A percentile compares a stretch with the other conserved stretches of the same genome.
These are phyloP conservation scores for Gloeopeniophorella convolvens DNA, from an alignment of 768 basidiomycete genomes.

Conservation along the genomic window DNA sequence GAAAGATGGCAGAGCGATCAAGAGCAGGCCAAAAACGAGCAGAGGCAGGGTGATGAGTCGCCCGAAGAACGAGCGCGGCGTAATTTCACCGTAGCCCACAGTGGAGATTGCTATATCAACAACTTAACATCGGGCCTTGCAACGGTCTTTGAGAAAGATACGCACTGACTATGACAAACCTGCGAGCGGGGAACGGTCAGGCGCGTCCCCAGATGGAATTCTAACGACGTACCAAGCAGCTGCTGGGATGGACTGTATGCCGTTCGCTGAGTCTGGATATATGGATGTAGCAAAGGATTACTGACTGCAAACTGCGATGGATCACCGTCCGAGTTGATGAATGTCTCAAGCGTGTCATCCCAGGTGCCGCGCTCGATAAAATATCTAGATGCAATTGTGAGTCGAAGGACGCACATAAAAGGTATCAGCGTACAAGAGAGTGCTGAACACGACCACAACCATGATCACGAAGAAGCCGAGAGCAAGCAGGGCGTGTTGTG, in stretches of 20 bases:
- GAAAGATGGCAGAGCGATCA: constrained; percentile 88
- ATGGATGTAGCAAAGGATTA: background rate
- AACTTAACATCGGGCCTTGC: background rate
- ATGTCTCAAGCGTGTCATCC: constrained; percentile 74
- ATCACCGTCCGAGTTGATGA: constrained; percentile 81
- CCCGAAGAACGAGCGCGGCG: constrained; percentile 82
- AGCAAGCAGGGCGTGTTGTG: constrained; percentile 80
- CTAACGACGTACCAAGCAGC: constrained; percentile 60
- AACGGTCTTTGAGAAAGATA: constrained; percentile 21
- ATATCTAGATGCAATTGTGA: constrained; percentile 41
- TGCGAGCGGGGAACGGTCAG: constrained; percentile 15
- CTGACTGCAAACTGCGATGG: constrained; percentile 70
- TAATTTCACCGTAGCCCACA: constrained; percentile 89
- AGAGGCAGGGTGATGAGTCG: constrained; percentile 81
- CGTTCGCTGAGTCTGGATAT: background rate
- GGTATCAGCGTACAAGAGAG: constrained; percentile 46
- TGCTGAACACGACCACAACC: constrained; percentile 84
- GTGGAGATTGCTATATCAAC: constrained; percentile 65
- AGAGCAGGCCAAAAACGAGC: constrained; percentile 77
- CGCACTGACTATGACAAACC: constrained; percentile 77
- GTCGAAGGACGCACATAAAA: background rate
- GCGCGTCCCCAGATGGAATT: background rate
- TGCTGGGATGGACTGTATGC: constrained; percentile 54
- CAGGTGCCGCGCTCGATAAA: constrained; percentile 89
- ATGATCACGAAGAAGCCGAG: constrained; percentile 86